These are phyloP conservation scores for Mrakia frigida DNA, from an alignment of 768 basidiomycete species.

Conservation along the genomic window DNA sequence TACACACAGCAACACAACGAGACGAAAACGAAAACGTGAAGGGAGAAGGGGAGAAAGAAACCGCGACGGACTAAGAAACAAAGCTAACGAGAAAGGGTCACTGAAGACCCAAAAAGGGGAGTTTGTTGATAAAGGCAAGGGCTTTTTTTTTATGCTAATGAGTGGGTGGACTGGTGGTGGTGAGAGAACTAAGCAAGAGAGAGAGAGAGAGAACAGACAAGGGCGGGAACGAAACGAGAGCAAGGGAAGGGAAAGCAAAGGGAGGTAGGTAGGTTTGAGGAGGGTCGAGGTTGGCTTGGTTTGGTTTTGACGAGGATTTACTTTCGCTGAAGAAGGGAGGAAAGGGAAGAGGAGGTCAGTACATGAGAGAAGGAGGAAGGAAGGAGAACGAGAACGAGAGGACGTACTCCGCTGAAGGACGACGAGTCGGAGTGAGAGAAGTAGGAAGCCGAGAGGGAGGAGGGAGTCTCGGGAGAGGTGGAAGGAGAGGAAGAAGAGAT, in stretches of 20 bases:
- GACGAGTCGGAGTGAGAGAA: conserved; percentile 1
- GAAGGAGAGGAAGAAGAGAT: neutral
- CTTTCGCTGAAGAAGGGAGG: neutral
- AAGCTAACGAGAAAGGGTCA: no score
- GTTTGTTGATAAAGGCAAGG: neutral
- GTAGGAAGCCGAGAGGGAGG: conserved; percentile 17
- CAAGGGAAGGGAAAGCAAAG: no score
- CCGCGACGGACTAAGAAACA: no score
- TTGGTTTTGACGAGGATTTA: no score
- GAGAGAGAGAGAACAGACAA: neutral
- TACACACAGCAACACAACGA: neutral
- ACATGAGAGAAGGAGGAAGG: neutral
- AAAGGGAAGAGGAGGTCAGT: neutral
- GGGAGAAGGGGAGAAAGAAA: no score
- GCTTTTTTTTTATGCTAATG: neutral
- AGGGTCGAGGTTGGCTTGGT: neutral
- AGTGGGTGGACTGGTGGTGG: no score
- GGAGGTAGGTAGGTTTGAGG: no score
- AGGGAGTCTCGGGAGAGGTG: conserved; percentile 10
- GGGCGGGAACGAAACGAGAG: neutral
- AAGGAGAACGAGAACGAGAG: neutral
- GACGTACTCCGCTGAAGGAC: conserved; percentile 4
- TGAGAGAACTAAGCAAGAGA: neutral
- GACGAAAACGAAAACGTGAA: no score
- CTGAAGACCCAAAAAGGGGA: no score